Evolutionary conservation across 2,329 filamentous ascomycete genomes (phyloP), one percentile per base, ranked within the genome.

Genomic region (Geosmithia flava): DNA sequence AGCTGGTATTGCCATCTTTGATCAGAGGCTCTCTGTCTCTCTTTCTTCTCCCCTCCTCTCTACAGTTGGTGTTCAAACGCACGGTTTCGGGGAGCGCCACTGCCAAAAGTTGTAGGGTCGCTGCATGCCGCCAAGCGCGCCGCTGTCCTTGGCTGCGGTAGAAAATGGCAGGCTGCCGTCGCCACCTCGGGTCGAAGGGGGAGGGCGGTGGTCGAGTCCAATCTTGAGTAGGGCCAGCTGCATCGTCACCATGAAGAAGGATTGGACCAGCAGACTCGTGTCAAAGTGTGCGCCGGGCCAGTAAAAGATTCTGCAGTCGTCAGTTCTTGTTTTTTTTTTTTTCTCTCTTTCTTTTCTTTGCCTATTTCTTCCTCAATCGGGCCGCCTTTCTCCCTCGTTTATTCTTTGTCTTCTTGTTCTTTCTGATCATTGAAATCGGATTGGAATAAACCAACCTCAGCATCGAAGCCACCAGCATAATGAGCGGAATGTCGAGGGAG

Each of bases 21-120:
- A 27, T 8, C 23, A 5, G 7, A 47, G 37, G 4, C 8, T 27
- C 23, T 27, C 23, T 27, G 4, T 27, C 23, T 27, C 23, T 27
- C 23, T 27, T 8, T 8, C 23, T 8, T 8, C 23, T 8, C 23
- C 23, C 23, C 8, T 27, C 42, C n/a, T 13, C 33, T 37, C 33
- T 11, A 37, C 11, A 13, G 33, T 6, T 37, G 33, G 11, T 11
- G 10, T 6, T 4, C 19, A 19, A 42, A 70, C 76, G 51, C 61
- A 83, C 68, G 85, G 84, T 56, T 80, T 81, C 6, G 80, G 73
- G 19, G 77, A 78, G 49, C 80, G 75, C 87, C 87, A 91, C 63
- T 87, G 85, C 87, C 87, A 91, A 62, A 91, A 91, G 57, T 81
- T 76, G 60, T 81, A 90, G 1, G 86, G 86, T 20, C 86, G 71